Conservation (phyloP, 306 rosid species). For the Boehmeria nivea region DNA sequence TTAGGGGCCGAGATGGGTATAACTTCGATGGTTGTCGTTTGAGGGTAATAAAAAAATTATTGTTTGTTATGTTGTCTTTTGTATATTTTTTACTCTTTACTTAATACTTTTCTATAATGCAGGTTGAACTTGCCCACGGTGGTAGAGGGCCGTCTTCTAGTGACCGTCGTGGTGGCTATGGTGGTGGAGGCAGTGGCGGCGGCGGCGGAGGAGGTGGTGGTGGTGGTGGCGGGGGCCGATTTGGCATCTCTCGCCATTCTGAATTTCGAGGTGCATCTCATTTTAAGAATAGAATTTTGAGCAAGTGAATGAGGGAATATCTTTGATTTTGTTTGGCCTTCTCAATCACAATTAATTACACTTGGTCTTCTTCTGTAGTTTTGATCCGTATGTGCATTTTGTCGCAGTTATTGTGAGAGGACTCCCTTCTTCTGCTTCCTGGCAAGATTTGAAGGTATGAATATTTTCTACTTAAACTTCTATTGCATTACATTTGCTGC, state of each 20-base stretch:
- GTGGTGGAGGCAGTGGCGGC: constrained; percentile 38
- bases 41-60: constrained; percentile 50
- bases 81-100: not conserved
- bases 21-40: constrained; percentile 95
- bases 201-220: constrained; percentile 22
- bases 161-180: constrained; percentile 82
- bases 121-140: constrained; percentile 99
- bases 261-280: constrained; percentile 71
- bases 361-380: not conserved
- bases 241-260: constrained; percentile 90
- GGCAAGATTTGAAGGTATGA: constrained; percentile 97
- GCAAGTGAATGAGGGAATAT: not conserved
- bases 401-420: constrained; percentile 84
- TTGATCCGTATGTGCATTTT: constrained; percentile 16
- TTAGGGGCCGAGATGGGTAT: constrained; percentile 96
- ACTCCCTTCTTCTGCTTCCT: constrained; percentile 98
- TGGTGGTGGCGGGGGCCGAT: constrained; percentile 51
- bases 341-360: not conserved
- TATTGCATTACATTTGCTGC: constrained; percentile 1
- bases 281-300: not conserved
- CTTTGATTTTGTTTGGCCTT: not conserved
- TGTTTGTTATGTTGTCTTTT: not conserved
- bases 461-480: constrained; percentile 2
- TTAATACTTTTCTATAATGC: constrained; percentile 10
- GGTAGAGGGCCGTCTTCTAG: constrained; percentile 94